Base-by-base conservation (phyloP, 257 asterid species). In the Knoxia roxburghii region DNA sequence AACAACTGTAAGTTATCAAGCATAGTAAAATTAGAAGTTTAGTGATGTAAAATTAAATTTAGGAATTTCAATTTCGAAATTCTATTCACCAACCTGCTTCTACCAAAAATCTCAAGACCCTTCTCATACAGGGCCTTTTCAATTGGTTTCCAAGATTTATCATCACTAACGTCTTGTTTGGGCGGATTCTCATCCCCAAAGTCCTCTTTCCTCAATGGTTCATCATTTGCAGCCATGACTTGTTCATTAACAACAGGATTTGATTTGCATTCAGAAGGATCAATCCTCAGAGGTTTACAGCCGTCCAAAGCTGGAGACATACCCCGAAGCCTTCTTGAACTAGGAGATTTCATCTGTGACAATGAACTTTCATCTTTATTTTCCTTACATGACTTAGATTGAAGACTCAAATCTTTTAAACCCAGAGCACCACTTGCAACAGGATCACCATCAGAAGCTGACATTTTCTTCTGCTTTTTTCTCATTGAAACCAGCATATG, bases 71-170 rank as follows among this genome's bases (percentile, higher is more conserved):
- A 81, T 12, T 32, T 62, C 29, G 39, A 56, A 69, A 65, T 50
- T 69, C 61, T 41, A 40, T 52, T 68, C 12, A 67, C 84, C 73
- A 64, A 94, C 99, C 99, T 90, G 95, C 82, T 88, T 69, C 77
- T 80, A 50, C 95, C 99, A 84, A 90, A 94, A 49, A 94, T 88
- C 83, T 80, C 90, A 37, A 88, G 53, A 46, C 99, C 99, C 85
- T 90, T 88, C 64, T 90, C 97, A 80, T 81, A 94, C 39, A 94
- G 87, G 63, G 93, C 85, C 79, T 84, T 88, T 68, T 94, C 99
- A 80, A 90, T 75, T 35, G 95, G 88, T 76, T 78, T 94, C 99
- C 99, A 94, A 69, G 74, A 68, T 74, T 67, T 77, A 72, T 79
- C 78, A 70, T 83, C 91, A 41, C 15, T 59, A 64, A 67, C 65